phyloP scores from a whole-genome alignment of 2,329 filamentous ascomycete species.

The Cercospora sesami region DNA sequence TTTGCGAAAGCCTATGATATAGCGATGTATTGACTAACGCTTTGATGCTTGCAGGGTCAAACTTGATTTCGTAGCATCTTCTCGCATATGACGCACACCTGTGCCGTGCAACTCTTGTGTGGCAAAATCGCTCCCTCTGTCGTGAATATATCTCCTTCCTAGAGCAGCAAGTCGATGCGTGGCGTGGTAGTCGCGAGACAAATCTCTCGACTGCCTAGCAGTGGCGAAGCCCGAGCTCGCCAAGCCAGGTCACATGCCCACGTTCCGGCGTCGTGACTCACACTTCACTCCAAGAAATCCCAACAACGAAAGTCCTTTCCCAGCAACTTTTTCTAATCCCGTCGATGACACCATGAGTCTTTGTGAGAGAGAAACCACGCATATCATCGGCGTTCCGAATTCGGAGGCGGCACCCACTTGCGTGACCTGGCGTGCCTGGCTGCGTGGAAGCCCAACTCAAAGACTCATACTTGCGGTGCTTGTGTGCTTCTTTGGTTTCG shows the following conservation, averaged over 20 bases:
- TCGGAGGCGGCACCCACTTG: not conserved
- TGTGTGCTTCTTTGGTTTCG: not conserved
- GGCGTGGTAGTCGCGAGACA: not conserved
- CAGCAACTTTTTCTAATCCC: not conserved
- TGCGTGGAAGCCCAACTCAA: constrained; percentile 1
- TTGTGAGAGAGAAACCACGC: not conserved
- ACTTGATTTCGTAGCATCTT: not conserved
- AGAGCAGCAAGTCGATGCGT: not conserved
- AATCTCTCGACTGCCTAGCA: constrained; percentile 5
- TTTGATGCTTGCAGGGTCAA: not conserved
- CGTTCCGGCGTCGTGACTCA: constrained; percentile 11
- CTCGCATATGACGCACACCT: not conserved
- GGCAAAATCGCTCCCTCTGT: not conserved
- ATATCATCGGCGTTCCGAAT: not conserved
- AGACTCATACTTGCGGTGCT: constrained; percentile 6
- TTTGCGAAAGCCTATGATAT: not conserved
- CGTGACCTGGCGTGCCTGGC: not conserved
- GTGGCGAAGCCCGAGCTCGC: constrained; percentile 8
- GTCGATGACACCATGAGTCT: constrained; percentile 10
- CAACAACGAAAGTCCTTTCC: not conserved
- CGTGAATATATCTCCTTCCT: not conserved
- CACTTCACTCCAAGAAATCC: constrained; percentile 3
- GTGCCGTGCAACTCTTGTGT: not conserved
- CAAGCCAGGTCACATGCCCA: constrained; percentile 13
- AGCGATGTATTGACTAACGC: not conserved